phyloP scores from a whole-genome alignment of 805 yeast genomes.

The Komagataella kurtzmanii region DNA sequence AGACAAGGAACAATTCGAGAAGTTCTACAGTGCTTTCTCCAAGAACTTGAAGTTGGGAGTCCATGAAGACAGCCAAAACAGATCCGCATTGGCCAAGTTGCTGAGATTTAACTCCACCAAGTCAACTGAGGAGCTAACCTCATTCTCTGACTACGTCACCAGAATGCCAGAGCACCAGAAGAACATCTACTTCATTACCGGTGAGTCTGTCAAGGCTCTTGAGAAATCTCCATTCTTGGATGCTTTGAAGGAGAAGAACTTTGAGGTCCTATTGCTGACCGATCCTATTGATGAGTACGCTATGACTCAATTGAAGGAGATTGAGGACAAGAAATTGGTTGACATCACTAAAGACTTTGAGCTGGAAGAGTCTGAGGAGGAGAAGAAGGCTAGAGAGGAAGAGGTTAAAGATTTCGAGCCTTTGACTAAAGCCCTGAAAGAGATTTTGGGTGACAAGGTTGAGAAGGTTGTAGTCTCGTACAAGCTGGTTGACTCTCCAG shows the following conservation, averaged over 20 bases:
- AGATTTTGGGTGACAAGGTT: constrained; percentile 94
- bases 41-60: constrained; percentile 98
- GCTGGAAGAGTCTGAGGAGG: constrained; percentile 97
- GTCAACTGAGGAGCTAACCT: constrained; percentile 86
- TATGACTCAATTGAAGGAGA: constrained; percentile 98
- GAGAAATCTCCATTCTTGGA: constrained; percentile 99
- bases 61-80: constrained; percentile 98
- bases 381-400: constrained; percentile 86
- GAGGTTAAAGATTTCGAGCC: constrained; percentile 87
- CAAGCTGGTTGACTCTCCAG: constrained; percentile 96
- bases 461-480: constrained; percentile 98
- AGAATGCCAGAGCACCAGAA: constrained; percentile 99
- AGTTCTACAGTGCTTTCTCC: constrained; percentile 94
- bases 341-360: constrained; percentile 99
- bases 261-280: constrained; percentile 93
- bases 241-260: constrained; percentile 95
- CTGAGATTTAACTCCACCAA: constrained; percentile 96
- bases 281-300: constrained; percentile 99
- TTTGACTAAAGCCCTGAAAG: constrained; percentile 92
- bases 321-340: constrained; percentile 97
- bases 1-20: constrained; percentile 96
- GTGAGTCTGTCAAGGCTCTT: constrained; percentile 95
- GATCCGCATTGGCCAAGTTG: constrained; percentile 88
- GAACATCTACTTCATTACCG: constrained; percentile 98
- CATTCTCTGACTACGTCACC: constrained; percentile 93